A percentile compares a stretch with the other conserved stretches of the same genome.
These are phyloP conservation scores for Coleophoma cylindrospora DNA, from an alignment of 2,329 filamentous ascomycete species.

Conservation along the genomic window DNA sequence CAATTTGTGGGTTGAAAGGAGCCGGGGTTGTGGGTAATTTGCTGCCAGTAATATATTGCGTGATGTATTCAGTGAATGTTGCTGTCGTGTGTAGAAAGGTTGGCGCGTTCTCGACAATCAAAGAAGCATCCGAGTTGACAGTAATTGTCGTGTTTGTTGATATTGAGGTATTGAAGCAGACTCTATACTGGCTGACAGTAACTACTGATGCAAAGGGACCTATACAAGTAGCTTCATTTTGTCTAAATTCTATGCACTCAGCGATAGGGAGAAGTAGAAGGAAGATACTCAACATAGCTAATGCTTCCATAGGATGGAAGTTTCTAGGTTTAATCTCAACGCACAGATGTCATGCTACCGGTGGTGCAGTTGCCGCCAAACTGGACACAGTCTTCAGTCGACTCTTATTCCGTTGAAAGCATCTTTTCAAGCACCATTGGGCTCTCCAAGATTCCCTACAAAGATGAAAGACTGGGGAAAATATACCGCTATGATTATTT, in stretches of 20 bases:
- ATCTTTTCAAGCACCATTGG: no score
- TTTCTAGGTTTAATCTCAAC: neutral
- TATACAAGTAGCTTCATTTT: neutral
- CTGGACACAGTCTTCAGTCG: neutral
- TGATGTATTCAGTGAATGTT: neutral
- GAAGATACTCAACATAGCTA: neutral
- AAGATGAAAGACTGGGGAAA: no score
- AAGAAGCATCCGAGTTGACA: neutral
- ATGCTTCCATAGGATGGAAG: neutral
- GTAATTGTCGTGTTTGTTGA: neutral
- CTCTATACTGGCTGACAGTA: neutral
- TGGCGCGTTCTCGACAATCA: neutral
- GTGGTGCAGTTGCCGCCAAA: neutral
- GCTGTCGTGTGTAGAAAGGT: neutral
- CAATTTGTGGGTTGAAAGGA: no score
- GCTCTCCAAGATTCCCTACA: no score
- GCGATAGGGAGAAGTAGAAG: neutral
- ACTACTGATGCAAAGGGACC: neutral
- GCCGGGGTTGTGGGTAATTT: no score
- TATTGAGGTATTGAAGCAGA: neutral
- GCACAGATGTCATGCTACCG: no score
- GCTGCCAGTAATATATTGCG: neutral
- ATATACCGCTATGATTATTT: no score
- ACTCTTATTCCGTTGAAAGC: no score
- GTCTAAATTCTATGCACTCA: neutral